phyloP scores from a whole-genome alignment of 2,329 filamentous ascomycete species.

The Pseudogymnoascus verrucosus region DNA sequence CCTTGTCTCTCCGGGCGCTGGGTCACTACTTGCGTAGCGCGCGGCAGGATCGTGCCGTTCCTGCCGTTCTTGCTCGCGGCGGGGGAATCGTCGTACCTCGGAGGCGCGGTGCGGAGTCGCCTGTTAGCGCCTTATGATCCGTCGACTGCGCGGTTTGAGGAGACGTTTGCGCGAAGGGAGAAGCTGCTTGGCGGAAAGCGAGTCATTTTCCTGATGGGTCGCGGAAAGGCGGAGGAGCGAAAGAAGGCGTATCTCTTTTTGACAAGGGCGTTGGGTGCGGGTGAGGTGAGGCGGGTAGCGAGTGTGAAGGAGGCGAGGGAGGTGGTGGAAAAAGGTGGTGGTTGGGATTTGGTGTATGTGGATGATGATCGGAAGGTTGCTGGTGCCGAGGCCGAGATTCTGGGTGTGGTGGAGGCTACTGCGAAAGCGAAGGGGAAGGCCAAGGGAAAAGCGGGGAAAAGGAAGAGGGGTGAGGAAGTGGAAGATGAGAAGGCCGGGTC shows the following conservation, averaged over 20 bases:
- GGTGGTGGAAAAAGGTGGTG: slow-evolving; percentile 36
- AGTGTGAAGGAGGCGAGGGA: slow-evolving; percentile 59
- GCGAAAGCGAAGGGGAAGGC: slow-evolving; percentile 23
- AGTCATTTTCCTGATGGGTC: slow-evolving; percentile 65
- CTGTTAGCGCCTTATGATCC: slow-evolving; percentile 55
- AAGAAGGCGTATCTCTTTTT: slow-evolving; percentile 73
- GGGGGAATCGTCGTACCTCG: slow-evolving; percentile 69
- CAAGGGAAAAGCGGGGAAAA: slow-evolving; percentile 33
- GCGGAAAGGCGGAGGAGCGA: slow-evolving; percentile 52
- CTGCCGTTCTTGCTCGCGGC: slow-evolving; percentile 75
- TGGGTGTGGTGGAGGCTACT: slow-evolving; percentile 18
- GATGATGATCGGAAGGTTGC: slow-evolving; percentile 44
- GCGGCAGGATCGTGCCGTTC: slow-evolving; percentile 61
- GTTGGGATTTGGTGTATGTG: slow-evolving; percentile 74
- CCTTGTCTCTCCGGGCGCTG: slow-evolving; percentile 80
- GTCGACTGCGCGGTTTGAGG: slow-evolving; percentile 43
- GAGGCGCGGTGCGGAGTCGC: slow-evolving; percentile 69
- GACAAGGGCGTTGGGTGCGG: slow-evolving; percentile 67
- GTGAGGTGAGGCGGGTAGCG: slow-evolving; percentile 53
- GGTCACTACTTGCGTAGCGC: slow-evolving; percentile 63
- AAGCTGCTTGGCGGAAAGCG: slow-evolving; percentile 55
- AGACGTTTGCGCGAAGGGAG: slow-evolving; percentile 51
- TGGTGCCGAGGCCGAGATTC: slow-evolving; percentile 34
- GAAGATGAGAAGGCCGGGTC: slow-evolving; percentile 18
- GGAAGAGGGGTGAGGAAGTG: slow-evolving; percentile 32